Conservation (phyloP, 371 early-diverging fungal genomes). For the Circinella minor region DNA sequence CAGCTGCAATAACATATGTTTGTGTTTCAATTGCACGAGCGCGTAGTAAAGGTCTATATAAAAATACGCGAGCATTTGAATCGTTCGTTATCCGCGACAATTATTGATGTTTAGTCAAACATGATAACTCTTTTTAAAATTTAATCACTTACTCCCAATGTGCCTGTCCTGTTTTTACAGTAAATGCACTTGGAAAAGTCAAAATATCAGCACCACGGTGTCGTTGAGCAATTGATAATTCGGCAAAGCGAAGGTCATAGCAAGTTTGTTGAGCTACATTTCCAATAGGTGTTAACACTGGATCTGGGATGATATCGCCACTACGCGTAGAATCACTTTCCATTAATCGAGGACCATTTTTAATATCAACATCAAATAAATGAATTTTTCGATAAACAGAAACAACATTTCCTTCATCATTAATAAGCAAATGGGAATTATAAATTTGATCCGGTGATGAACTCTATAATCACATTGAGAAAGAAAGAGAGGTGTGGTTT, state of each 20-base stretch:
- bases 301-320: slow-evolving; percentile 57
- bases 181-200: slow-evolving; percentile 89
- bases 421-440: slow-evolving; percentile 77
- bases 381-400: slow-evolving; percentile 79
- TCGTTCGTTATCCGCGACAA: no score
- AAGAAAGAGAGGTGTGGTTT: not conserved
- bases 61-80: no score
- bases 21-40: slow-evolving; percentile 91
- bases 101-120: no score
- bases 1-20: slow-evolving; percentile 70
- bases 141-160: slow-evolving; percentile 74
- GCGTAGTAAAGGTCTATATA: slow-evolving; percentile 57
- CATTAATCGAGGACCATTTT: slow-evolving; percentile 61
- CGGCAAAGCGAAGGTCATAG: slow-evolving; percentile 87
- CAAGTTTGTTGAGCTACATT: slow-evolving; percentile 74
- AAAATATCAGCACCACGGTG: slow-evolving; percentile 73
- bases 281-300: slow-evolving; percentile 74
- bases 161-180: slow-evolving; percentile 79
- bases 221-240: slow-evolving; percentile 64
- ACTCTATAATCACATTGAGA: not conserved
- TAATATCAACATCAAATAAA: slow-evolving; percentile 77
- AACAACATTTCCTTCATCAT: slow-evolving; percentile 60
- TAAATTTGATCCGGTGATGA: slow-evolving; percentile 34
- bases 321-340: slow-evolving; percentile 68
- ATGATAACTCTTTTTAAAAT: no score